A percentile compares a stretch with the other conserved stretches of the same genome.
phyloP scores from a whole-genome alignment of 1,284 basidiomycete genomes.

The Rhodotorula sp. region DNA sequence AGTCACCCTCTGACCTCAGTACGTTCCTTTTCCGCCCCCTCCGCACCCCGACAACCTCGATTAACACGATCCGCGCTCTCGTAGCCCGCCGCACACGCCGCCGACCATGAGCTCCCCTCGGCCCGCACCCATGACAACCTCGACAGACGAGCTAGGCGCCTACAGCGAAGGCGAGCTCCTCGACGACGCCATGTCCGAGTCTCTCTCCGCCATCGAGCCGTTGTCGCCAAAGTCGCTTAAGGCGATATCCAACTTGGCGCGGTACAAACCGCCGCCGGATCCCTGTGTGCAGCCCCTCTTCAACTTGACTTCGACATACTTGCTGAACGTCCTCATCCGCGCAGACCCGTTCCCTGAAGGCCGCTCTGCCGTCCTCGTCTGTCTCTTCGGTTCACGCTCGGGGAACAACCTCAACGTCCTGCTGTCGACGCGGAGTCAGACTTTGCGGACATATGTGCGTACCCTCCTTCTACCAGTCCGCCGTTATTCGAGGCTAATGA shows the following conservation, averaged over 20 bases:
- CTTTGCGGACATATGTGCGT: constrained; percentile 31
- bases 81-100: too few species aligned
- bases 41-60: too few species aligned
- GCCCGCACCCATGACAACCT: background rate
- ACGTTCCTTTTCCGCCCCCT: too few species aligned
- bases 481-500: background rate
- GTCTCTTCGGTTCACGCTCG: constrained; percentile 29
- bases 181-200: background rate
- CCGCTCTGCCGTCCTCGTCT: constrained; percentile 34
- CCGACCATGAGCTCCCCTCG: too few species aligned
- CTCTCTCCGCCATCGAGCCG: constrained; percentile 17
- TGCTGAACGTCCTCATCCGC: background rate
- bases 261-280: constrained; percentile 29
- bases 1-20: too few species aligned
- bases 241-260: constrained; percentile 28
- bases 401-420: constrained; percentile 35
- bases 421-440: constrained; percentile 29
- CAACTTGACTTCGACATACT: rapidly evolving
- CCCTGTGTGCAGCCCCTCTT: constrained; percentile 1
- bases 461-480: too few species aligned
- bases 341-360: constrained; percentile 25
- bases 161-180: constrained; percentile 2
- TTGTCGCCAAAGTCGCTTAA: constrained; percentile 18
- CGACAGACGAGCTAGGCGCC: background rate
- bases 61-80: too few species aligned